Evolutionary conservation across 2,329 filamentous ascomycete genomes (phyloP), one percentile per base, ranked within the genome.

Genomic region (Ophiostoma ulmi): DNA sequence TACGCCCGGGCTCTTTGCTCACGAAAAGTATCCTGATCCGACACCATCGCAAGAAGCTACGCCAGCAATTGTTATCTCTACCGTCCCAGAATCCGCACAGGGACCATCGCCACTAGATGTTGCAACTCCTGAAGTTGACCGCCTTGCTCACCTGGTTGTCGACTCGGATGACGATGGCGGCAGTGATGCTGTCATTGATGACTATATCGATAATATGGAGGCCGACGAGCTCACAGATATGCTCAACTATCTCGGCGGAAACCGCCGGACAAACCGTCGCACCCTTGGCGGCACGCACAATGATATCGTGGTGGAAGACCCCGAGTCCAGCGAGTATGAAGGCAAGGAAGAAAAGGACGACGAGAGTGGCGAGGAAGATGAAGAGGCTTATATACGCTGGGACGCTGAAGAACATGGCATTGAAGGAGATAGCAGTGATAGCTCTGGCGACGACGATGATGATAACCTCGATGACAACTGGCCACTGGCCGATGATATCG

Each of bases 201-300:
- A 94, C 75, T 93, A 93, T 75, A 89, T 92, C 75, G 84, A 86
- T 63, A 92, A 93, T 73, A 83, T 91, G 75, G 79, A 79, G 22
- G 82, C 82, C 1, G 82, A 83, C 67, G 81, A 81, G 3, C 67
- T 77, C 11, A 73, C 76, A 5, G 76, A 77, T 14, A 72, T 75
- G 2, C 63, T 73, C 73, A 76, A 4, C 74, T 76, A 38, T 68
- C 76, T 5, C 7, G 36, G 36, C 36, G 77, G 79, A 69, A 76
- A 75, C 13, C 74, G 75, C 8, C 79, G 81, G 70, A 81, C 84
- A 61, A 76, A 75, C 14, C 74, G 75, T 10, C 79, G 81, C 70
- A 81, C 84, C 63, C 76, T 85, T 2, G 83, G 83, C 35, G 83
- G 81, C 48, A 78, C 78, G 17, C 79, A 83, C 72, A 78, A 79